Evolutionary conservation across 495 filamentous ascomycete genomes (phyloP), one percentile per base, ranked within the genome.

Genomic region (Pseudevernia furfuracea): DNA sequence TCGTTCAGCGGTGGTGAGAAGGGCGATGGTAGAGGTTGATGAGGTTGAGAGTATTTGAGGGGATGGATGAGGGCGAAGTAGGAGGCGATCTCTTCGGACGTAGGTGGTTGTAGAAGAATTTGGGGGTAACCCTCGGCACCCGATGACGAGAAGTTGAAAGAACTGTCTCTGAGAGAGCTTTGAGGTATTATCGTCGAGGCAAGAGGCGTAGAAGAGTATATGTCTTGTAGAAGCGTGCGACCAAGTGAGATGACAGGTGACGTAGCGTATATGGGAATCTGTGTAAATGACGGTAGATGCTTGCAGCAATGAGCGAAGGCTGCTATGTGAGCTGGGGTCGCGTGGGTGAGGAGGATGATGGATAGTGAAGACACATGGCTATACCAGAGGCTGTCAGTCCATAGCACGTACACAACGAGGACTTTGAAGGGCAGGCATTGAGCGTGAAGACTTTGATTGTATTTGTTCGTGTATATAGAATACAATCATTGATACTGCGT

Each of bases 251-350:
- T 91, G 59, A 99, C 90, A 15, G 94, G 94, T 44, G 85, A 86
- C 8, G 94, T 99, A 30, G 95, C 94, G 73, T 97, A 99, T 41
- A 96, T 85, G n/a, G 94, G 94, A 64, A 99, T 92, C 64, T 90
- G 85, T 1, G 87, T 88, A 76, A 99, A 97, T 49, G 87, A 82
- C 60, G 95, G 92, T 68, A 96, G 88, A 74, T 96, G 85, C 74
- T 96, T 96, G 84, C 95, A 99, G 80, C 92, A 96, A 73, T 99
- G 92, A 52, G 89, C 94, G 70, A 89, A 96, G 55, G 94, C 95
- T 65, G 89, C 94, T 60, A 99, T 84, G 74, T 97, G 95, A 38
- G 88, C 81, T 30, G 89, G 82, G 4, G 92, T 97, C 57, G 94
- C 89, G 72, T 99, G 94, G 6, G 94, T 97, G 64, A 99, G 83